Conservation (phyloP, 2,329 filamentous ascomycete species). For the Ascochyta rabiei region DNA sequence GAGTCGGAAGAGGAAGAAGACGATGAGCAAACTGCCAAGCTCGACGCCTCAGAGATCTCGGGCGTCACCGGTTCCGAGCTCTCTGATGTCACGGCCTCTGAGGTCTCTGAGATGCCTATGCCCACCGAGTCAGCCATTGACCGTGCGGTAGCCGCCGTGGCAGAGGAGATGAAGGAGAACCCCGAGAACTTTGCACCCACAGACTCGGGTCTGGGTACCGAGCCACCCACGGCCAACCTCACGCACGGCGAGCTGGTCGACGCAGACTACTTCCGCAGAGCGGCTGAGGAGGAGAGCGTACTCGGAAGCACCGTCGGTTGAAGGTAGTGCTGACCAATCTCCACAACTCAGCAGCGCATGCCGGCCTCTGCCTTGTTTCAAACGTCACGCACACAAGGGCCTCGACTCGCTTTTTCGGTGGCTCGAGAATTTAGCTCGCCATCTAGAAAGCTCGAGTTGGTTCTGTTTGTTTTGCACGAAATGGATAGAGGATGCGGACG, state of each 20-base stretch:
- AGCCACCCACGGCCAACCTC: slow-evolving; percentile 42
- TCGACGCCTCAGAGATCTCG: slow-evolving; percentile 36
- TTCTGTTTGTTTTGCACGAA: neutral
- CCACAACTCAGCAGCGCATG: too few species aligned
- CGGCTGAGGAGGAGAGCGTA: slow-evolving; percentile 47
- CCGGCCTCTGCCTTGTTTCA: neutral
- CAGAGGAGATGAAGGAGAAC: slow-evolving; percentile 36
- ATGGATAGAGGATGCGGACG: neutral
- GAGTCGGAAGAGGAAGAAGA: slow-evolving; percentile 39
- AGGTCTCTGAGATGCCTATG: slow-evolving; percentile 28
- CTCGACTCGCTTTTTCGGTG: slow-evolving; percentile 7
- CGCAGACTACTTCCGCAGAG: slow-evolving; percentile 46
- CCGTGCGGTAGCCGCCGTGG: slow-evolving; percentile 39
- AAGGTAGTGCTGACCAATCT: neutral
- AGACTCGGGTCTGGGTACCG: slow-evolving; percentile 48
- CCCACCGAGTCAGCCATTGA: slow-evolving; percentile 43
- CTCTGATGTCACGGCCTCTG: slow-evolving; percentile 18
- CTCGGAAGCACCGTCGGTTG: slow-evolving; percentile 46
- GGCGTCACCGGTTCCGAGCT: slow-evolving; percentile 23
- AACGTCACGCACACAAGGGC: neutral
- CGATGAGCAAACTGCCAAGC: slow-evolving; percentile 36
- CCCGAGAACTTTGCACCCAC: slow-evolving; percentile 32
- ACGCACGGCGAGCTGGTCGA: slow-evolving; percentile 29
- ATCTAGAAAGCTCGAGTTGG: slow-evolving; percentile 5
- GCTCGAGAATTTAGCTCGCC: slow-evolving; percentile 1